Evolutionary conservation across 805 yeast species (phyloP), one percentile per base, ranked within the genome.

Genomic region (Yarrowia divulgata): DNA sequence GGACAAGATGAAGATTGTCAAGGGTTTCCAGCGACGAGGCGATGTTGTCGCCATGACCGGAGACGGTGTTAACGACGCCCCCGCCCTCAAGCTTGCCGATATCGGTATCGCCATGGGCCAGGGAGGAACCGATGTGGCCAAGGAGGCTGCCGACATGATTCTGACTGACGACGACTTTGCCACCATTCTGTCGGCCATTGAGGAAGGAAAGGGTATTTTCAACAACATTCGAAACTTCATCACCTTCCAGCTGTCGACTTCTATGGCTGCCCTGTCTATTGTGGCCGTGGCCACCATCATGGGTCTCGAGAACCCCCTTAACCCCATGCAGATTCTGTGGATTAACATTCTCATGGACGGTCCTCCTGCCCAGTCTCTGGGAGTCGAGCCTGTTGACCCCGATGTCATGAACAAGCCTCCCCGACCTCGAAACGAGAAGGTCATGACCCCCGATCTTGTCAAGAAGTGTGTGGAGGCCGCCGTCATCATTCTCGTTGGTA

Each of bases 291-390:
- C 97, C 1, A 94, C 98, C 0, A 80, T 93, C 69, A 88, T 93
- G 76, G 91, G 91, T 70, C 83, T 94, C 70, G 97, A 97, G 64
- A 93, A 92, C 74, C 99, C 99, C 12, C 84, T 94, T 74, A 94
- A 94, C 77, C 97, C 99, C 37, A 94, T 94, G 99, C 98, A 95
- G 82, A 95, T 94, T 74, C 82, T 94, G 75, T 94, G 98, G 98
- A 94, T 94, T 77, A 94, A 94, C 78, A 95, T 94, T 72, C 84
- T 94, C 70, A 94, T 94, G 99, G 99, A 94, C 81, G 99, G 99
- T 1, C 99, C 99, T 12, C 99, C 99, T 4, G 98, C 98, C 1
- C 99, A 94, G 81, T 90, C 97, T 0, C 82, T 94, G 54, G 99
- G 99, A 70, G 98, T 95, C 40, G 99, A 94, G 80, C 97, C 97